phyloP scores from a whole-genome alignment of 345 rosid species.

The Limnanthes douglasii region DNA sequence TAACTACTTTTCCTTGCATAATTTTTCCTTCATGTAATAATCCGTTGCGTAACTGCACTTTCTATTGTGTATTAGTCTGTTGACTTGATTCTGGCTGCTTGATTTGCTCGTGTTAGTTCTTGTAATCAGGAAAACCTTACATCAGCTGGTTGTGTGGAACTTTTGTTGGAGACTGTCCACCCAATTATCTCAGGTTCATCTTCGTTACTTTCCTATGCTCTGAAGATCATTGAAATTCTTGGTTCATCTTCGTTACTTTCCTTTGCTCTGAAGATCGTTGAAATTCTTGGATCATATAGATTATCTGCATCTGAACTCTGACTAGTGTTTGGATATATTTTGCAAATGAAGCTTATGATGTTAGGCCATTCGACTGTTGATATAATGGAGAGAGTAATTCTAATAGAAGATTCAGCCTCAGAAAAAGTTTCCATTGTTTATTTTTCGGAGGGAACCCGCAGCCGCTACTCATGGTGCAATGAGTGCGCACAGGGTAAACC shows the following conservation, averaged over 20 bases:
- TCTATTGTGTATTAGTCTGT: too few relatives aligned
- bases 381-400: slow-evolving; percentile 86
- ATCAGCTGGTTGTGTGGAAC: slow-evolving; percentile 90
- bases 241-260: slow-evolving; percentile 38
- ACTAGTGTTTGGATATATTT: slow-evolving; percentile 60
- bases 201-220: slow-evolving; percentile 56
- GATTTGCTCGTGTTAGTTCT: slow-evolving; percentile 80
- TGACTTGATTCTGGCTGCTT: too few relatives aligned
- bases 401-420: slow-evolving; percentile 66
- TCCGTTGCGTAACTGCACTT: too few relatives aligned
- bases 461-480: too few relatives aligned
- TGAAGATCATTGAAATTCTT: slow-evolving; percentile 94
- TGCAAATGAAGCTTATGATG: slow-evolving; percentile 71
- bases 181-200: slow-evolving; percentile 87
- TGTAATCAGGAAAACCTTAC: slow-evolving; percentile 94
- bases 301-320: slow-evolving; percentile 90
- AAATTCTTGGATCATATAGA: slow-evolving; percentile 61
- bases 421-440: slow-evolving; percentile 75
- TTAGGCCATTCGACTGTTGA: slow-evolving; percentile 73
- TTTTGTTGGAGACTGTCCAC: slow-evolving; percentile 72
- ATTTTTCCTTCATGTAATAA: too few relatives aligned
- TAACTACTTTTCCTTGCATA: too few relatives aligned
- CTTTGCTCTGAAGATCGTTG: slow-evolving; percentile 8
- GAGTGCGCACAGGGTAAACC: too few relatives aligned
- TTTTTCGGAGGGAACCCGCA: too few relatives aligned